phyloP scores from a whole-genome alignment of 2,329 filamentous ascomycete species.

The Claviceps lovelessii region DNA sequence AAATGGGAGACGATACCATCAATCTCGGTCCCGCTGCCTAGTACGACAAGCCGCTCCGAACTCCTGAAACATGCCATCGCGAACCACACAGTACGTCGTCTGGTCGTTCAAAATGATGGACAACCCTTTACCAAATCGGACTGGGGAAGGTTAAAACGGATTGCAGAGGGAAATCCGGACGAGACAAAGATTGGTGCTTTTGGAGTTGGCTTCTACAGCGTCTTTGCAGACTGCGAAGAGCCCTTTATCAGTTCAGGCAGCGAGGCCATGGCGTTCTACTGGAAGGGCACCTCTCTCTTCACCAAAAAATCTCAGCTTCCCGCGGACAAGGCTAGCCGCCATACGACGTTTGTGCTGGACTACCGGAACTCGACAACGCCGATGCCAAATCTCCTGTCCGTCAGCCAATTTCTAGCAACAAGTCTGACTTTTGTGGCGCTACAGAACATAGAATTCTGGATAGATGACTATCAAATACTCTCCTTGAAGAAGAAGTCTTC shows the following conservation, averaged over 20 bases:
- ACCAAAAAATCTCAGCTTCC: slow-evolving; percentile 72
- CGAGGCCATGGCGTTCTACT: slow-evolving; percentile 96
- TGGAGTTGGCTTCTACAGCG: slow-evolving; percentile 95
- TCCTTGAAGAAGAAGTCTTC: slow-evolving; percentile 74
- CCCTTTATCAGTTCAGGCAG: slow-evolving; percentile 88
- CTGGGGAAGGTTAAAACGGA: slow-evolving; percentile 86
- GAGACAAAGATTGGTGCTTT: slow-evolving; percentile 99
- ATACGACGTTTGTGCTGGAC: slow-evolving; percentile 89
- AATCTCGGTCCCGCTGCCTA: slow-evolving; percentile 55
- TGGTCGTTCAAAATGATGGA: slow-evolving; percentile 90
- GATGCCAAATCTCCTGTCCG: slow-evolving; percentile 68
- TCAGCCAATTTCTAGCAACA: slow-evolving; percentile 85
- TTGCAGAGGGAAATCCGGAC: slow-evolving; percentile 97
- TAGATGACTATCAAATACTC: slow-evolving; percentile 75
- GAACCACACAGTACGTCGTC: slow-evolving; percentile 70
- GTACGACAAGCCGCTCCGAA: slow-evolving; percentile 50
- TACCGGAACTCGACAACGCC: slow-evolving; percentile 82
- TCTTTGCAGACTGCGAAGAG: slow-evolving; percentile 95
- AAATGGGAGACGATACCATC: slow-evolving; percentile 88
- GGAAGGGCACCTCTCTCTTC: slow-evolving; percentile 96
- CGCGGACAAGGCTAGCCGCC: slow-evolving; percentile 45
- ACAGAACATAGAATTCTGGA: slow-evolving; percentile 73
- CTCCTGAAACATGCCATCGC: slow-evolving; percentile 69
- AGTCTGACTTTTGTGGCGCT: slow-evolving; percentile 92
- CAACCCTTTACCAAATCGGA: slow-evolving; percentile 78